Percentiles rank a stretch among this genome's conserved stretches.
Conservation (phyloP, 306 rosid species). For the Medicago truncatula region MtrunA17r5.0-ANR NC_053045.1:48817001-48817500, state of each 20-base stretch:
- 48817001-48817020: too few relatives aligned
- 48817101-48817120: not conserved
- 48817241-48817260: slow-evolving; percentile 83
- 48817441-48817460: too few relatives aligned
- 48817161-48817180: slow-evolving; percentile 10
- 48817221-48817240: slow-evolving; percentile 70
- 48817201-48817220: slow-evolving; percentile 29
- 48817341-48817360: not conserved
- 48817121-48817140: slow-evolving; percentile 1
- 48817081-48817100: not conserved
- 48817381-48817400: slow-evolving; percentile 22
- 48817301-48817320: slow-evolving; percentile 29
- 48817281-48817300: slow-evolving; percentile 76
- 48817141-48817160: slow-evolving; percentile 10
- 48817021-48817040: too few relatives aligned
- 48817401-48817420: too few relatives aligned
- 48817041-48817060: too few relatives aligned
- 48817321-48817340: slow-evolving; percentile 8
- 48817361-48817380: not conserved
- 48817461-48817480: slow-evolving; percentile 12
- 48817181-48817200: slow-evolving; percentile 22
- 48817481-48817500: slow-evolving; percentile 17
- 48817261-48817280: slow-evolving; percentile 77
- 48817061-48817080: not conserved
- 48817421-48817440: too few relatives aligned